A percentile compares a stretch with the other conserved stretches of the same genome.
phyloP scores from a whole-genome alignment of 2,329 filamentous ascomycete species.

The Sarocladium oryzae region DNA sequence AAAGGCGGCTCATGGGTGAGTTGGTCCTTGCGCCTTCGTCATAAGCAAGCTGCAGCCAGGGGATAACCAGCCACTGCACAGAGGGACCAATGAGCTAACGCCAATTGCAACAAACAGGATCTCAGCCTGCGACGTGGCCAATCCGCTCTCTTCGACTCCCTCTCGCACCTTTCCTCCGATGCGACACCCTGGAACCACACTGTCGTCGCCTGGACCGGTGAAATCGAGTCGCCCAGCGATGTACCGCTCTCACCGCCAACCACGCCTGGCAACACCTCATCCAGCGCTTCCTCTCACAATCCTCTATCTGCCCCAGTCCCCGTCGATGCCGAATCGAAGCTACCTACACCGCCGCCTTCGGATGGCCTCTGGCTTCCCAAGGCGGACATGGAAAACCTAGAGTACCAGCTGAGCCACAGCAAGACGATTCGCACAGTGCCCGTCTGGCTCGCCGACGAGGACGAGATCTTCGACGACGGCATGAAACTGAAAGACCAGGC shows the following conservation, averaged over 20 bases:
- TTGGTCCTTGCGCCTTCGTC: conserved; percentile 3
- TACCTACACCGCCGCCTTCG: conserved; percentile 49
- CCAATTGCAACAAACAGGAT: conserved; percentile 45
- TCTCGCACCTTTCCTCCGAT: conserved; percentile 79
- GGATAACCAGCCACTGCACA: background rate
- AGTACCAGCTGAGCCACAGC: conserved; percentile 65
- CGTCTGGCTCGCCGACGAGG: conserved; percentile 81
- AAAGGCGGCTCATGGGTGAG: conserved; percentile 57
- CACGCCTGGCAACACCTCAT: conserved; percentile 42
- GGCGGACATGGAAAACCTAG: conserved; percentile 65
- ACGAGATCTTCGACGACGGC: conserved; percentile 59
- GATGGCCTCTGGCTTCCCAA: conserved; percentile 67
- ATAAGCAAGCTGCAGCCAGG: background rate
- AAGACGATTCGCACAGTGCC: conserved; percentile 74
- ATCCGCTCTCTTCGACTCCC: conserved; percentile 87
- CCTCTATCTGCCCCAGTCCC: conserved; percentile 76
- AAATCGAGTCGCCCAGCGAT: conserved; percentile 55
- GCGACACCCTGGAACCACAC: conserved; percentile 85
- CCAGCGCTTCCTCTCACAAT: conserved; percentile 54
- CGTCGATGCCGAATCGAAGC: conserved; percentile 53
- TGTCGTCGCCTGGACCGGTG: conserved; percentile 90
- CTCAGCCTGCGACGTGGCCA: conserved; percentile 74
- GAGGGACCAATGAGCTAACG: background rate
- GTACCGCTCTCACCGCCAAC: conserved; percentile 37
- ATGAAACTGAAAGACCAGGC: conserved; percentile 73